These are phyloP conservation scores for Schoenoplectus triqueter DNA, from an alignment of 202 grass and related monocot species.

Conservation along the genomic window DNA sequence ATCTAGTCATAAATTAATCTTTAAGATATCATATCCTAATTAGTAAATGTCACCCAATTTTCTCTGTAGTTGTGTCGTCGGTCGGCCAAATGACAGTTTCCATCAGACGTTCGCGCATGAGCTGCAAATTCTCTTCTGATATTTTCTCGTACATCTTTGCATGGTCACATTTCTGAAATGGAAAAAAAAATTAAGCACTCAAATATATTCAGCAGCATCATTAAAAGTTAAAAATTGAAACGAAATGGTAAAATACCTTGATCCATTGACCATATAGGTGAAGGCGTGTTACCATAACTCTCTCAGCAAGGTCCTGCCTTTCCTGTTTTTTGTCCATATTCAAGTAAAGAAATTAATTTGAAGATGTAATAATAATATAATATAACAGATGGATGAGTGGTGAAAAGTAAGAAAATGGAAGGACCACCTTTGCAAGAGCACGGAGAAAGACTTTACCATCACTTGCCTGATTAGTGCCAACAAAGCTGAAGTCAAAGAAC, in stretches of 20 bases:
- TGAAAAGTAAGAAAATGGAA: slow-evolving; percentile 8
- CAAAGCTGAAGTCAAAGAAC: slow-evolving; percentile 52
- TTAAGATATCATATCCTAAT: not conserved
- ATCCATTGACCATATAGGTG: slow-evolving; percentile 92
- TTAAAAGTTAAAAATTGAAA: not conserved
- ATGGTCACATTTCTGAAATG: slow-evolving; percentile 85
- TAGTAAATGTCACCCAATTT: slow-evolving; percentile 47
- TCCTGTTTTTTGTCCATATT: slow-evolving; percentile 47
- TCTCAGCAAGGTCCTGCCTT: slow-evolving; percentile 81
- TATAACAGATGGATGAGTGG: not conserved
- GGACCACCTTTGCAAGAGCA: slow-evolving; percentile 61
- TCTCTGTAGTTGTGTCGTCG: slow-evolving; percentile 58
- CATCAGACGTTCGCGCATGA: slow-evolving; percentile 76
- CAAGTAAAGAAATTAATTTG: not conserved
- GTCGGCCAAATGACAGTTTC: slow-evolving; percentile 83
- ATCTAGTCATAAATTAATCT: not conserved
- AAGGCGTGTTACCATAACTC: slow-evolving; percentile 92
- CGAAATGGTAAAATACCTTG: slow-evolving; percentile 56
- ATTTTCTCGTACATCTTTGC: slow-evolving; percentile 73
- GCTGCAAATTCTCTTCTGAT: slow-evolving; percentile 76
- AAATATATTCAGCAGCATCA: not conserved
- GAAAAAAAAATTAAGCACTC: not conserved
- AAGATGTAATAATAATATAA: not conserved
- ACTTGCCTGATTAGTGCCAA: slow-evolving; percentile 50
- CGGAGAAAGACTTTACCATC: slow-evolving; percentile 75